These are phyloP conservation scores for Mycena citricolor DNA, from an alignment of 1,284 basidiomycete species.

Conservation along the genomic window DNA sequence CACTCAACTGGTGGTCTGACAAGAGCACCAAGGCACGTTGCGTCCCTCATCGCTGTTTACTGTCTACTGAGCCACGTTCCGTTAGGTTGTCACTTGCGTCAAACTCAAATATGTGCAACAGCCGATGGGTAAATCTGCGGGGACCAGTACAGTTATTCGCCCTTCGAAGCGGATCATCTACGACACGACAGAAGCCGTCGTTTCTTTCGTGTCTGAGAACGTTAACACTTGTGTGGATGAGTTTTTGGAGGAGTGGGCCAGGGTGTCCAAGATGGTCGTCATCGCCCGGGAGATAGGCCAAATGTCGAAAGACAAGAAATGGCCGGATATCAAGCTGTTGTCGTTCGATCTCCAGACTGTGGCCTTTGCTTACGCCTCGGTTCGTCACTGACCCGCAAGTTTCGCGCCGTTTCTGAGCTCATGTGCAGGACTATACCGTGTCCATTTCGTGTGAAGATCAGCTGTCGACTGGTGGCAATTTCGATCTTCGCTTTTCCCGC, in stretches of 20 bases:
- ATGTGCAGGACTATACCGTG: slow-evolving; percentile 63
- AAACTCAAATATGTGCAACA: slow-evolving; percentile 87
- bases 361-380: slow-evolving; percentile 77
- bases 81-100: slow-evolving; percentile 77
- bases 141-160: slow-evolving; percentile 63
- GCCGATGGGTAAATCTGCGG: slow-evolving; percentile 70
- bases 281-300: slow-evolving; percentile 88
- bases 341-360: slow-evolving; percentile 89
- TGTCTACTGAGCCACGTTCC: slow-evolving; percentile 13
- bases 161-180: slow-evolving; percentile 85
- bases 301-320: slow-evolving; percentile 70
- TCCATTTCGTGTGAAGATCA: slow-evolving; percentile 75
- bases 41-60: neutral
- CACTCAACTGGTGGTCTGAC: slow-evolving; percentile 89
- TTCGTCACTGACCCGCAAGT: slow-evolving; percentile 24
- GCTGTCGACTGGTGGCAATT: slow-evolving; percentile 63
- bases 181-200: slow-evolving; percentile 79
- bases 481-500: slow-evolving; percentile 72
- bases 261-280: slow-evolving; percentile 88
- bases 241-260: slow-evolving; percentile 88
- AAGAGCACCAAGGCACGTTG: slow-evolving; percentile 59
- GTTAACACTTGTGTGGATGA: slow-evolving; percentile 85
- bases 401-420: neutral
- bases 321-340: slow-evolving; percentile 73
- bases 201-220: slow-evolving; percentile 83